Percentiles rank a stretch among this genome's conserved stretches.
These are phyloP conservation scores for Andrographis paniculata DNA, from an alignment of 305 asterid species.

Conservation along the genomic window DNA sequence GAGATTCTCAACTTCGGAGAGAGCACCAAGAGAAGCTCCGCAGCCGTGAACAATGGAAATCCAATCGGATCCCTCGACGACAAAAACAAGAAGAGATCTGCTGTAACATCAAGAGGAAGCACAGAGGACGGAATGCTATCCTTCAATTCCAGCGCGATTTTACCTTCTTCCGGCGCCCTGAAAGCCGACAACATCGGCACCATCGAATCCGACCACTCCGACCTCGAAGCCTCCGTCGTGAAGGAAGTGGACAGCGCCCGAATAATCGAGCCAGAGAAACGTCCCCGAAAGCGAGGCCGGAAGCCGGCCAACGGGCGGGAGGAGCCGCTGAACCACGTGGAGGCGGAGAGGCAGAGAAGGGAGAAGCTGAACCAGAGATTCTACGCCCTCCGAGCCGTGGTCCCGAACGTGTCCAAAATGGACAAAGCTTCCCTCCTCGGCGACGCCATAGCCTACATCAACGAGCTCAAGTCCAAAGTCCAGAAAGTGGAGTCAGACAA, in stretches of 20 bases:
- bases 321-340: constrained; percentile 89
- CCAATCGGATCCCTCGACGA: constrained; percentile 30
- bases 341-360: constrained; percentile 97
- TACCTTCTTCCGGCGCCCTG: constrained; percentile 34
- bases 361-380: constrained; percentile 88
- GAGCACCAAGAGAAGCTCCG: constrained; percentile 22
- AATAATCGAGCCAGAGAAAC: constrained; percentile 56
- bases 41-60: constrained; percentile 26
- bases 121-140: constrained; percentile 87
- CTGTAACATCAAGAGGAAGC: constrained; percentile 41
- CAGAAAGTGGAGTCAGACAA: constrained; percentile 38
- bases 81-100: constrained; percentile 40
- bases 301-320: constrained; percentile 94
- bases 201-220: constrained; percentile 68
- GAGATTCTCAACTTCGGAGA: constrained; percentile 73
- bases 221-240: constrained; percentile 69
- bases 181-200: constrained; percentile 32
- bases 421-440: constrained; percentile 93
- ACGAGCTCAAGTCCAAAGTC: constrained; percentile 62
- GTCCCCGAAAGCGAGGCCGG: constrained; percentile 74
- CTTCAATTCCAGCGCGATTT: constrained; percentile 47
- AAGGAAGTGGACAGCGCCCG: constrained; percentile 69
- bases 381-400: constrained; percentile 81
- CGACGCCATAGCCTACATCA: constrained; percentile 73
- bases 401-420: constrained; percentile 89